Percentiles rank a stretch among this genome's conserved stretches.
These are phyloP conservation scores for Aegilops speltoides DNA, from an alignment of 176 grass and related monocot species.

Conservation along the genomic window DNA sequence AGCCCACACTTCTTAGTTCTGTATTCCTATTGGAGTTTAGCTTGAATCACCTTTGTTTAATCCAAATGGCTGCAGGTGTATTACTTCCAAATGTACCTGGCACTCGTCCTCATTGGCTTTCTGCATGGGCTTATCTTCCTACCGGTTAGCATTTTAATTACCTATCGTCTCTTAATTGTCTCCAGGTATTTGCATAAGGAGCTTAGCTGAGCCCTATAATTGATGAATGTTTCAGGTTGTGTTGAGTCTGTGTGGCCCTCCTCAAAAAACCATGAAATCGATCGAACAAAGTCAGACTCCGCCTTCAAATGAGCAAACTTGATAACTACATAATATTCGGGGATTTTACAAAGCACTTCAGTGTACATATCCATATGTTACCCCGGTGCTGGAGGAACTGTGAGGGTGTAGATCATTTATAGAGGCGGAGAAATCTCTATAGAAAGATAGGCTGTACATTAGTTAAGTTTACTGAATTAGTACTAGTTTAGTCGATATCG, in stretches of 20 bases:
- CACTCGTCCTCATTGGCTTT: slow-evolving; percentile 93
- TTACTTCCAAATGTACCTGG: slow-evolving; percentile 98
- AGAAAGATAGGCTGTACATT: slow-evolving; percentile 23
- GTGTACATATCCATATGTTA: slow-evolving; percentile 21
- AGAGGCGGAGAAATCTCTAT: background rate
- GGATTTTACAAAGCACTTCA: background rate
- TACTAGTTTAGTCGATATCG: background rate
- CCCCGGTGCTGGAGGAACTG: background rate
- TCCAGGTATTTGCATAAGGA: background rate
- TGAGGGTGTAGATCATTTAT: slow-evolving; percentile 20
- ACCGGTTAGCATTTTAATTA: slow-evolving; percentile 54
- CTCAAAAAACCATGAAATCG: slow-evolving; percentile 30
- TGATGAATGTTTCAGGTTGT: slow-evolving; percentile 63
- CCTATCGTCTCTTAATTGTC: background rate
- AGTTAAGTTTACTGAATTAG: background rate
- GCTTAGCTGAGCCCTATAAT: background rate
- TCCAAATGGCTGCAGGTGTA: slow-evolving; percentile 70
- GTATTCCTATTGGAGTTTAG: background rate
- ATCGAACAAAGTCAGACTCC: slow-evolving; percentile 34
- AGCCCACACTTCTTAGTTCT: background rate
- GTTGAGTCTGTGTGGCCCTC: slow-evolving; percentile 79
- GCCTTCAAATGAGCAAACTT: slow-evolving; percentile 36
- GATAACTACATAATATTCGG: background rate
- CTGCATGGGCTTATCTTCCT: slow-evolving; percentile 95
- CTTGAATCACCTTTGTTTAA: slow-evolving; percentile 8